Evolutionary conservation across 2,329 filamentous ascomycete genomes (phyloP), one percentile per base, ranked within the genome.

Genomic region (Akanthomyces dipterigenus): DNA sequence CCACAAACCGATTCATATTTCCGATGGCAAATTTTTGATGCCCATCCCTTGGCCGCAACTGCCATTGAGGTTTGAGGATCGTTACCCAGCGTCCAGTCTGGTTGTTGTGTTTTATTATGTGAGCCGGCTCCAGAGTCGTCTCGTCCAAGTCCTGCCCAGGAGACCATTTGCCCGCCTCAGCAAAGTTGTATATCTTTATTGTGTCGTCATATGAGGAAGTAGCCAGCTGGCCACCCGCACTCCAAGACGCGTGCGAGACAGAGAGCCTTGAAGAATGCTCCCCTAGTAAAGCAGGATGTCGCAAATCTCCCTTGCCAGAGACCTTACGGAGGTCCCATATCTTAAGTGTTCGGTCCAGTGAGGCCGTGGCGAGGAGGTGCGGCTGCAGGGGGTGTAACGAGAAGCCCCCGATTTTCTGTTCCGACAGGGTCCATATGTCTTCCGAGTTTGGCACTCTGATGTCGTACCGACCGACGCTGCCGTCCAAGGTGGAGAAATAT

Each of bases 1-100:
- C 95, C 1, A 98, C 91, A 68, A 97, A 98, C 1, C 95, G 86
- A 71, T 96, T 96, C 95, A 98, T 98, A 67, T 98, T 99, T 1
- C 91, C 95, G 62, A 99, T 93, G 26, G 86, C 90, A 68, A 99
- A 92, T 64, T 93, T 91, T 65, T 96, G 88, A 5, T 96, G 86
- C 8, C 88, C 87, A 62, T 95, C 91, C 38, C 82, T 77, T 0
- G 95, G 93, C 50, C 84, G 82, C 36, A 84, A 79, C 73, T 99
- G 95, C 95, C 95, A 99, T 68, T 96, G 91, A 0, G 72, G 95
- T 82, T 81, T 96, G 71, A 81, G 73, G 38, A 84, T 96, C 0
- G 91, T 96, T 0, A 97, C 92, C 91, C 91, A 97, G 60, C 93
- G 82, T 0, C 93, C 95, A 0, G 93, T 98, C 76, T 99, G 95